phyloP scores from a whole-genome alignment of 2,329 filamentous ascomycete genomes.

The Sporothrix pseudoabietina region DNA sequence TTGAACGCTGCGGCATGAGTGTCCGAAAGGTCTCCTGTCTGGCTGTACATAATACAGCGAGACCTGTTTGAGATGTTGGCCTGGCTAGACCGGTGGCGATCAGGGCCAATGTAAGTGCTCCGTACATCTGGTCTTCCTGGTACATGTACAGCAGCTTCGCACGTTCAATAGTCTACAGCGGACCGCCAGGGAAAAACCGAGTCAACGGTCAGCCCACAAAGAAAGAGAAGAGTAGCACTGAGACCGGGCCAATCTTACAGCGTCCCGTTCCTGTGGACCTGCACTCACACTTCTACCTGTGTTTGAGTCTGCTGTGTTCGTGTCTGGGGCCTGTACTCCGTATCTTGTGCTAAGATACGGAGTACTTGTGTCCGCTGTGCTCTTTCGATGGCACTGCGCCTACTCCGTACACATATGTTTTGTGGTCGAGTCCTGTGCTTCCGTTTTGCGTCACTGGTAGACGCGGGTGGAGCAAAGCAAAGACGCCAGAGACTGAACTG shows the following conservation, averaged over 20 bases:
- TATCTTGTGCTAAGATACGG: not conserved
- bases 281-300: not conserved
- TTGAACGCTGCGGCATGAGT: not conserved
- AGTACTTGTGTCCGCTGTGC: not conserved
- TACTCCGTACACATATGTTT: not conserved
- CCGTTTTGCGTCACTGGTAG: slow-evolving; percentile 6
- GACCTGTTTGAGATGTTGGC: not conserved
- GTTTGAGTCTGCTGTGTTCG: not conserved
- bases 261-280: not conserved
- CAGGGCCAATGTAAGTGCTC: not conserved
- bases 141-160: not conserved
- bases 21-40: not conserved
- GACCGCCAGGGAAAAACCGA: not conserved
- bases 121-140: not conserved
- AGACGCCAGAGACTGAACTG: not conserved
- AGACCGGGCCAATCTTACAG: not conserved
- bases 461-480: slow-evolving; percentile 13
- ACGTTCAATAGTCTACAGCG: not conserved
- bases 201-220: not conserved
- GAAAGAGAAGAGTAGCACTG: not conserved
- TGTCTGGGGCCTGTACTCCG: not conserved
- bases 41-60: not conserved
- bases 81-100: not conserved
- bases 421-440: not conserved
- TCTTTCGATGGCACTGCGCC: not conserved